Conservation (phyloP, 208 protist species). For the Trypanosoma platydactyli region DNA sequence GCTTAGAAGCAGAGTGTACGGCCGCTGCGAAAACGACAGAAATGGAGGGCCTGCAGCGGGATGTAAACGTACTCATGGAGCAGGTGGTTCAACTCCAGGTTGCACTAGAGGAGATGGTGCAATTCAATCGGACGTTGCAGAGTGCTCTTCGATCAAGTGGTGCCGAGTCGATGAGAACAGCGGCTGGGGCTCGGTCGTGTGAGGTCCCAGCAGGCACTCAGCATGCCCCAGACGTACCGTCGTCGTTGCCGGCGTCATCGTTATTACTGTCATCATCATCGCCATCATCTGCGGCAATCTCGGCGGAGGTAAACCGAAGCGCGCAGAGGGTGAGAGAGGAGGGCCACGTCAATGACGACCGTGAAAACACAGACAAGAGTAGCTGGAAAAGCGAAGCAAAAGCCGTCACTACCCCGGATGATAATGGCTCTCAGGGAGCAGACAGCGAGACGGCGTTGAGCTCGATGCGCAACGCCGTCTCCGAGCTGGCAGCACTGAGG, state of each 20-base stretch:
- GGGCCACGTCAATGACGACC: neutral
- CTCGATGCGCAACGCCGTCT: slow-evolving; percentile 5
- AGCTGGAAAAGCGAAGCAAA: neutral
- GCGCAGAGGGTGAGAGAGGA: neutral
- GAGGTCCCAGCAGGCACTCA: neutral
- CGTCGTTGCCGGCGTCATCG: neutral
- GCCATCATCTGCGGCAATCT: neutral
- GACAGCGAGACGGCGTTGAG: neutral
- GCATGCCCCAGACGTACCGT: neutral
- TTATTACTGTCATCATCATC: neutral
- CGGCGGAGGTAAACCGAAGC: neutral
- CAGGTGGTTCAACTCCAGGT: slow-evolving; percentile 21
- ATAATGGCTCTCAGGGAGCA: neutral
- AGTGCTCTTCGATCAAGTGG: slow-evolving; percentile 4
- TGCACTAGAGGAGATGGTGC: slow-evolving; percentile 18
- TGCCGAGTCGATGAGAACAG: neutral
- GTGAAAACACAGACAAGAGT: neutral
- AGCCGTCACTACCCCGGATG: neutral
- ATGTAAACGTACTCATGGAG: slow-evolving; percentile 11
- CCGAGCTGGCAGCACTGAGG: slow-evolving; percentile 1
- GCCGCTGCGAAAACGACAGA: neutral
- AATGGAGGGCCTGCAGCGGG: neutral
- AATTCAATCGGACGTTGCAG: slow-evolving; percentile 7
- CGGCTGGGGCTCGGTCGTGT: neutral
- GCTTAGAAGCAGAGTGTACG: neutral